These are phyloP conservation scores for Trichoderma atroviride DNA, from an alignment of 2,329 filamentous ascomycete species.

Conservation along the genomic window DNA sequence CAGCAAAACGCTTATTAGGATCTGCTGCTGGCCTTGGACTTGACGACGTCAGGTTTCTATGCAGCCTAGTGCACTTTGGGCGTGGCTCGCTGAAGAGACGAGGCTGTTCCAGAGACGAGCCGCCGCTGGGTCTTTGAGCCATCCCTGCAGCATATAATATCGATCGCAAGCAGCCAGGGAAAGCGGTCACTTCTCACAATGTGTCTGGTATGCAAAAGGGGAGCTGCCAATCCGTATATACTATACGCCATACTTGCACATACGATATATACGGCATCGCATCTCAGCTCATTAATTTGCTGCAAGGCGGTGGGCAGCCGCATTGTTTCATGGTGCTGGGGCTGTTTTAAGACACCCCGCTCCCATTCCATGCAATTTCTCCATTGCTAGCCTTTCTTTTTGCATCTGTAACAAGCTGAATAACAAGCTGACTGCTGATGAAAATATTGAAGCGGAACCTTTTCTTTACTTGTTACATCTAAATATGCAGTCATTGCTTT, in stretches of 20 bases:
- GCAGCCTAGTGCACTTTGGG: not conserved
- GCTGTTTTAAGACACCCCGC: constrained; percentile 23
- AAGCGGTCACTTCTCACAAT: constrained; percentile 2
- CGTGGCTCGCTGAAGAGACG: constrained; percentile 2
- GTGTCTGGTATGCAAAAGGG: not conserved
- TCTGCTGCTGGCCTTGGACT: not conserved
- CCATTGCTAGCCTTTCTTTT: not conserved
- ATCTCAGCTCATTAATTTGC: constrained; percentile 22
- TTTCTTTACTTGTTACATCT: not conserved
- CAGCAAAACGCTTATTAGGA: not conserved
- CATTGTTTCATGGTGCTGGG: constrained; percentile 24
- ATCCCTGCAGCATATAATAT: constrained; percentile 11
- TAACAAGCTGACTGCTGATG: not conserved
- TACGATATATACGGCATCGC: not conserved
- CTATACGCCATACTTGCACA: not conserved
- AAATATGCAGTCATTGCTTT: not conserved
- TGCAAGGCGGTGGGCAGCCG: constrained; percentile 16
- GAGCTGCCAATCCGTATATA: not conserved
- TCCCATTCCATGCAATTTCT: constrained; percentile 24
- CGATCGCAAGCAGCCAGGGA: constrained; percentile 9
- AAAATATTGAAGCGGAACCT: too few relatives aligned
- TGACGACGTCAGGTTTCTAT: not conserved
- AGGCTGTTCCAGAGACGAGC: not conserved
- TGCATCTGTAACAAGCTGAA: not conserved
- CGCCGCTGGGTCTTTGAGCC: not conserved